These are phyloP conservation scores for Cystobasidiaceae sp. DNA, from an alignment of 1,284 basidiomycete species.

Conservation along the genomic window DNA sequence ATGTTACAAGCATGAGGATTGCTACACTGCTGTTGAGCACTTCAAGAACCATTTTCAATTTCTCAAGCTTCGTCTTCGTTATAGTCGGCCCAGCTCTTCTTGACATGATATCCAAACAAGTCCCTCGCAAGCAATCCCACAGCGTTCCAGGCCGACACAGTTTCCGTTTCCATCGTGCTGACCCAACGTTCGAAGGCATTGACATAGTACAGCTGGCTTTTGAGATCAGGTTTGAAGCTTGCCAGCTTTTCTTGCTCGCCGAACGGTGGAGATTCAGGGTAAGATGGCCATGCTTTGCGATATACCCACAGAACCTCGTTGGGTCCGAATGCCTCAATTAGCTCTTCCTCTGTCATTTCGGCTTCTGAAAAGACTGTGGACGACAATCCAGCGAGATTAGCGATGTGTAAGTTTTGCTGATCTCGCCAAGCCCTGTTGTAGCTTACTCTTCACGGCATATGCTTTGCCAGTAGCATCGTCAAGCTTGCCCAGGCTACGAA, in stretches of 20 bases:
- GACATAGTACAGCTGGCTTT: conserved; percentile 36
- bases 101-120: conserved; percentile 34
- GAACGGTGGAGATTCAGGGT: conserved; percentile 34
- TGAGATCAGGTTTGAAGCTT: conserved; percentile 34
- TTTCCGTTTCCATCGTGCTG: conserved; percentile 40
- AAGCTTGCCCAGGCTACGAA: conserved; percentile 54
- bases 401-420: too few species aligned
- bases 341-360: conserved; percentile 61
- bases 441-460: conserved; percentile 34
- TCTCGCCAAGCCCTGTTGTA: too few species aligned
- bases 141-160: conserved; percentile 38
- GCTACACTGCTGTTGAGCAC: too few species aligned
- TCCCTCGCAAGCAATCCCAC: conserved; percentile 37
- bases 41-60: too few species aligned
- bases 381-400: conserved; percentile 54
- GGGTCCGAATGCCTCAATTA: conserved; percentile 59
- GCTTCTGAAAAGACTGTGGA: conserved; percentile 83
- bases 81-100: conserved; percentile 39
- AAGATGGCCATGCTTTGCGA: conserved; percentile 57
- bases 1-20: too few species aligned
- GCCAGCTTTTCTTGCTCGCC: conserved; percentile 16
- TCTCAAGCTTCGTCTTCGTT: background rate
- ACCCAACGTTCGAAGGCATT: conserved; percentile 41
- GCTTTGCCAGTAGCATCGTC: conserved; percentile 32
- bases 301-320: conserved; percentile 71